Base-by-base conservation (phyloP, 768 basidiomycete genomes). In the Mycena latifolia region DNA sequence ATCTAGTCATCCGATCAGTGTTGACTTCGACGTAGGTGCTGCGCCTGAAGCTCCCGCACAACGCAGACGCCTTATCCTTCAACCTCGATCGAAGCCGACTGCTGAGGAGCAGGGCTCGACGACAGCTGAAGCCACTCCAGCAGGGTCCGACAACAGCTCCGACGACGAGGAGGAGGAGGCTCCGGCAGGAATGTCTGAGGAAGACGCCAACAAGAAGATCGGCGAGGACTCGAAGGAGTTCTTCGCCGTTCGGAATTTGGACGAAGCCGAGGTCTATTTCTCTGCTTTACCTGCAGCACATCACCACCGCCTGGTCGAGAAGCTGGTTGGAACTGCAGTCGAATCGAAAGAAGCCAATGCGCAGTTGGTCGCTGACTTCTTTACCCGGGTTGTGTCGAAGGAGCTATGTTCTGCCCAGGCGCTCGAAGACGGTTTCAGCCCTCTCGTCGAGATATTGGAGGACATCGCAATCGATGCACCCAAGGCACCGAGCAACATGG, bases 391-490 rank as follows among this genome's bases (percentile, higher is more conserved):
- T 11, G 78, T 82, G 33, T 84, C 84, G 46, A 92, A 90, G 79
- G 82, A 81, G 45, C 79, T 90, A 31, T 88, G 90, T 68, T 82
- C 88, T 1, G 54, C 83, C 5, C 85, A 84, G 5, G 77, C 85
- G 4, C 90, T 98, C 76, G 91, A 94, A 78, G 85, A 90, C 63
- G 94, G 94, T 17, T 89, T 97, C 76, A 74, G 74, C 50, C 83
- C 86, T 0, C 83, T 88, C 55, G 88, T 90, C 28, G 93, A 95
- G 77, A 78, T 90, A 60, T 84, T 99, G 72, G 94, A 95, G 72
- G 96, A 98, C 74, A 86, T 96, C 63, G 90, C 91, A 31, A 90
- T 96, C 71, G 96, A 99, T 76, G 92, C 92, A 50, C 96, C 97
- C 11, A 91, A 90, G 73, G 97, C 95, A 0, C 91, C 91, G 80